phyloP scores from a whole-genome alignment of 2,329 filamentous ascomycete species.

The Colletotrichum nymphaeae region DNA sequence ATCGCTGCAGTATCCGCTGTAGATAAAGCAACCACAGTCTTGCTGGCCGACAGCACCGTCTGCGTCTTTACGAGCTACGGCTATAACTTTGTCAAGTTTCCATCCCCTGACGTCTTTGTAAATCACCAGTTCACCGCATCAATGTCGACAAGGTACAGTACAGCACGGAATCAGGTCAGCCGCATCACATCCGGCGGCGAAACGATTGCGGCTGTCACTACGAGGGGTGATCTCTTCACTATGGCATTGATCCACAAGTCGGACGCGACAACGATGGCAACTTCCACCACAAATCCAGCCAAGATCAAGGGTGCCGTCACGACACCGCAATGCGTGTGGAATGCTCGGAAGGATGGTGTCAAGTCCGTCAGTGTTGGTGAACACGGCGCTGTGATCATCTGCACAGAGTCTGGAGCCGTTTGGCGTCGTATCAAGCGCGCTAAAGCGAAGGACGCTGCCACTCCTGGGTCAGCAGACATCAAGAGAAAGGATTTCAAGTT shows the following conservation, averaged over 20 bases:
- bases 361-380: slow-evolving; percentile 90
- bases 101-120: slow-evolving; percentile 75
- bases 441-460: slow-evolving; percentile 78
- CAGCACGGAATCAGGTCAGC: slow-evolving; percentile 74
- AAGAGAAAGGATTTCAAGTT: slow-evolving; percentile 95
- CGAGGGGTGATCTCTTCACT: slow-evolving; percentile 88
- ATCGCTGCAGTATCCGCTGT: slow-evolving; percentile 89
- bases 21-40: slow-evolving; percentile 86
- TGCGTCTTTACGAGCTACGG: slow-evolving; percentile 97
- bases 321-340: slow-evolving; percentile 86
- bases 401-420: slow-evolving; percentile 90
- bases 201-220: slow-evolving; percentile 89
- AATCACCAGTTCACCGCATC: slow-evolving; percentile 77
- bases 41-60: slow-evolving; percentile 89
- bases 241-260: slow-evolving; percentile 78
- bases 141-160: slow-evolving; percentile 73
- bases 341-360: slow-evolving; percentile 86
- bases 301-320: slow-evolving; percentile 90
- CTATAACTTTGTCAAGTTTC: slow-evolving; percentile 90
- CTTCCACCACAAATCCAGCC: slow-evolving; percentile 90
- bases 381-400: slow-evolving; percentile 93
- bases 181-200: slow-evolving; percentile 88
- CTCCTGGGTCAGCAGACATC: slow-evolving; percentile 59
- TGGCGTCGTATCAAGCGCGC: slow-evolving; percentile 88
- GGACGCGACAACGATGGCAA: slow-evolving; percentile 68